These are phyloP conservation scores for Orbilia javanica DNA, from an alignment of 2,329 filamentous ascomycete species.

Conservation along the genomic window DNA sequence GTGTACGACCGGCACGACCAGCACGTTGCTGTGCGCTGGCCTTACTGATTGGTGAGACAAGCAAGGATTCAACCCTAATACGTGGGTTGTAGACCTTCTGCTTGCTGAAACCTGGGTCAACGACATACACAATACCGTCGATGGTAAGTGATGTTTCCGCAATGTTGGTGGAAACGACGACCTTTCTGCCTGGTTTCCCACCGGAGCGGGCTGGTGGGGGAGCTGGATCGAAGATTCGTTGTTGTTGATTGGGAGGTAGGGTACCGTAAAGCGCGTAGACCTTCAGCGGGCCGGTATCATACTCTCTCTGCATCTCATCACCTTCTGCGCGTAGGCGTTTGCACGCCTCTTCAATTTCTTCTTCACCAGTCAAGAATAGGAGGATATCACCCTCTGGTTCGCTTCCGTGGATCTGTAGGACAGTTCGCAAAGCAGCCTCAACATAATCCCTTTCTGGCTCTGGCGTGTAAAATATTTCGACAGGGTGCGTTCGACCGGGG, in stretches of 20 bases:
- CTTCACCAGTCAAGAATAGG: constrained; percentile 95
- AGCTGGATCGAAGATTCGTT: constrained; percentile 92
- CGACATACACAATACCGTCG: constrained; percentile 98
- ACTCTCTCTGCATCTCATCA: constrained; percentile 91
- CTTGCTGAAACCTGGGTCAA: constrained; percentile 99
- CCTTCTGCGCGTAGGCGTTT: constrained; percentile 90
- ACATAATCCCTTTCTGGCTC: constrained; percentile 97
- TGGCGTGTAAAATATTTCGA: constrained; percentile 98
- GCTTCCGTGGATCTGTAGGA: constrained; percentile 94
- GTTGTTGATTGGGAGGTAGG: constrained; percentile 90
- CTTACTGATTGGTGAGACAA: constrained; percentile 98
- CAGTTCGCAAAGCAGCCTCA: constrained; percentile 92
- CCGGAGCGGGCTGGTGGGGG: constrained; percentile 79
- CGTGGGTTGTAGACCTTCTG: constrained; percentile 99
- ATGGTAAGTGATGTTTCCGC: constrained; percentile 98
- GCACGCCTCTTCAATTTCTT: constrained; percentile 97
- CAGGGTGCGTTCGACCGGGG: constrained; percentile 92
- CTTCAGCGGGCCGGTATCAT: constrained; percentile 87
- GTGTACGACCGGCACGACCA: constrained; percentile 98
- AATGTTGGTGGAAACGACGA: constrained; percentile 96
- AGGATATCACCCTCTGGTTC: constrained; percentile 93
- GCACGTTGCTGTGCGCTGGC: constrained; percentile 96
- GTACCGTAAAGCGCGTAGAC: constrained; percentile 96
- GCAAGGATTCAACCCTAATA: constrained; percentile 92
- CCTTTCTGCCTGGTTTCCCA: constrained; percentile 90